Evolutionary conservation across 1,284 basidiomycete genomes (phyloP), one percentile per base, ranked within the genome.

Genomic region (Rhodotorula sp.): DNA sequence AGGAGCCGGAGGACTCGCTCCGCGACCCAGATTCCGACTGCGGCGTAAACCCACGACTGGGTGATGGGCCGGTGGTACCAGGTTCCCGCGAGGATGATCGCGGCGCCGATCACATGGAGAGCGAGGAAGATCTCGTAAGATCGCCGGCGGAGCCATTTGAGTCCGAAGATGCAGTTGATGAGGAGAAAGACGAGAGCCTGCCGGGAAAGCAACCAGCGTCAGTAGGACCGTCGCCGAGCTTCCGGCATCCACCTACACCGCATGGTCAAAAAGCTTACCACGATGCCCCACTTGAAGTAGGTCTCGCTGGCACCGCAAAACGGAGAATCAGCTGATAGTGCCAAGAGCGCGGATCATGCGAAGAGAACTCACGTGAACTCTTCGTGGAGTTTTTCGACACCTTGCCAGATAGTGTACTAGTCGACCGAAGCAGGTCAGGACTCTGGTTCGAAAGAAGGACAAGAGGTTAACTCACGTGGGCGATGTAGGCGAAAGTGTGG

Each of bases 51-150:
- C 71, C 71, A 72, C 26, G 49, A 12, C 12, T 56, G 6, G 17
- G 56, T 62, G 65, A 69, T 64, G 3, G 72, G 69, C 14, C 72
- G 67, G 56, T 74, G 71, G 53, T 73, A 73, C 62, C 64, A 73
- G 18, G 48, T 33, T 0, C 73, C 73, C 22, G 65, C 71, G 12
- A 75, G 67, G 45, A 75, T 57, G 8, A 73, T 12, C 1, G 62
- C 73, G 3, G 68, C 73, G 18, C 73, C 73, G 29, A 65, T n/a
- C 55, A 73, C 48, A 62, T 75, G 73, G 2, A 64, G 33, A 22
- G 62, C 44, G 49, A 75, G 71, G 59, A 72, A 72, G 22, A 66
- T 48, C 53, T 72, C 68, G 68, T 70, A 70, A 7, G 42, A 60
- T 4, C 67, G 49, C 51, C 60, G 67, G 18, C 62, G 69, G 14